Base-by-base conservation (phyloP, 345 rosid genomes). In the Geranium brycei region DNA sequence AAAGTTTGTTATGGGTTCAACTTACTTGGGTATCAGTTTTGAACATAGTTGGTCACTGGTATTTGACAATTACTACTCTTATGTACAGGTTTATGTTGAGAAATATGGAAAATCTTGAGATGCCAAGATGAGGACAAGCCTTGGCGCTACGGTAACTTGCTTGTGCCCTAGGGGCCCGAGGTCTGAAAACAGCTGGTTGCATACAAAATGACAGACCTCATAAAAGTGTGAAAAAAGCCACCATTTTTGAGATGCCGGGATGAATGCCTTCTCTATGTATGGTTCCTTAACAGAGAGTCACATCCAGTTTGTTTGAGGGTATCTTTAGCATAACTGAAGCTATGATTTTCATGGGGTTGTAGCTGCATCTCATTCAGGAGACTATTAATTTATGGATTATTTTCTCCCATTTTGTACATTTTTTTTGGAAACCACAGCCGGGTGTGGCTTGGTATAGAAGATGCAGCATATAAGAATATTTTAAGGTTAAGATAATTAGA, bases 31-130 rank as follows among this genome's bases (percentile, higher is more conserved):
- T 65, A 41, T 60, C 63, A 62, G 57, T 64, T 18, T 58, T 57
- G 58, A 53, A 35, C 61, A 47, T 65, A 64, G 19, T n/a, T 59
- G 58, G 28, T 65, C 76, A 66, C 66, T 30, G 62, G 65, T 47
- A 57, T 59, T 69, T 73, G 67, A 67, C 51, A 14, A 30, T 40
- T 73, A 64, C 23, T 68, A 60, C 61, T 75, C 69, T 74, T 60
- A 30, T 71, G 77, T 83, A 82, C 85, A 93, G 97, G 97, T 81
- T 61, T 90, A 90, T 58, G 77, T 84, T 31, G 81, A 79, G 11
- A 90, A 79, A 77, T 84, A 75, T 58, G 79, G 83, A 40, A 93
- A 85, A 83, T 75, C 85, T 64, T 82, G 75, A 85, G 80, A 75
- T 66, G 72, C 68, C 55, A 32, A 63, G 69, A 68, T 41, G 69